A percentile compares a stretch with the other conserved stretches of the same genome.
Conservation (phyloP, 2,329 filamentous ascomycete genomes). For the Arthrobotrys iridis region DNA sequence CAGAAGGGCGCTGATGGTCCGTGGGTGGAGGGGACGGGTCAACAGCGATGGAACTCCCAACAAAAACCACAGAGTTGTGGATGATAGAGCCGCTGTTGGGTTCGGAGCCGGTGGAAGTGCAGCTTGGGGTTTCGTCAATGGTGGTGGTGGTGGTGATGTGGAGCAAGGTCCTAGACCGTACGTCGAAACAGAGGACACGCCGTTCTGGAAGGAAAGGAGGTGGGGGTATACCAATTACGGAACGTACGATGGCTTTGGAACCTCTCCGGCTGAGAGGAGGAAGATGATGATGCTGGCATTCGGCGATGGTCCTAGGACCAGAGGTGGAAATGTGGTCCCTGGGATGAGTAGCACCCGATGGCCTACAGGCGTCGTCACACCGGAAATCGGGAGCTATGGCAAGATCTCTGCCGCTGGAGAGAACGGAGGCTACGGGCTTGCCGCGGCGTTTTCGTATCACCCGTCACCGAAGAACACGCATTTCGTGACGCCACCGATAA, state of each 20-base stretch:
- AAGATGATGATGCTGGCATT: constrained; percentile 40
- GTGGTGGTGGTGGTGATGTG: constrained; percentile 7
- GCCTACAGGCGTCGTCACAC: constrained; percentile 40
- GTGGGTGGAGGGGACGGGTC: constrained; percentile 47
- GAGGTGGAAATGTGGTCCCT: constrained; percentile 43
- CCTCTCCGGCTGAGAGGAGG: constrained; percentile 37
- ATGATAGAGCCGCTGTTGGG: constrained; percentile 45
- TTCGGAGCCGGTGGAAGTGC: constrained; percentile 23
- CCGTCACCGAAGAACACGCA: constrained; percentile 47
- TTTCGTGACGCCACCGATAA: constrained; percentile 46
- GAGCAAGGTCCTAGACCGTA: constrained; percentile 41
- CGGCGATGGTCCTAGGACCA: constrained; percentile 22
- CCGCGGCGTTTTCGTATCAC: constrained; percentile 50
- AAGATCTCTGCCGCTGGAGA: constrained; percentile 18
- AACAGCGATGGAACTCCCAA: constrained; percentile 49
- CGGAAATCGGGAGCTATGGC: constrained; percentile 42
- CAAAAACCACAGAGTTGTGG: constrained; percentile 34
- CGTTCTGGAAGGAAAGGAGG: constrained; percentile 48
- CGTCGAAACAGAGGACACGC: constrained; percentile 48
- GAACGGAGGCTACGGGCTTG: constrained; percentile 27
- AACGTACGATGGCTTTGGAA: constrained; percentile 36
- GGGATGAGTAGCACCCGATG: constrained; percentile 45
- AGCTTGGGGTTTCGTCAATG: constrained; percentile 20
- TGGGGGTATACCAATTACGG: constrained; percentile 49
- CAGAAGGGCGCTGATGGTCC: constrained; percentile 22